These are phyloP conservation scores for Spizellomyces sp. DNA, from an alignment of 192 early-diverging fungal species.

Conservation along the genomic window DNA sequence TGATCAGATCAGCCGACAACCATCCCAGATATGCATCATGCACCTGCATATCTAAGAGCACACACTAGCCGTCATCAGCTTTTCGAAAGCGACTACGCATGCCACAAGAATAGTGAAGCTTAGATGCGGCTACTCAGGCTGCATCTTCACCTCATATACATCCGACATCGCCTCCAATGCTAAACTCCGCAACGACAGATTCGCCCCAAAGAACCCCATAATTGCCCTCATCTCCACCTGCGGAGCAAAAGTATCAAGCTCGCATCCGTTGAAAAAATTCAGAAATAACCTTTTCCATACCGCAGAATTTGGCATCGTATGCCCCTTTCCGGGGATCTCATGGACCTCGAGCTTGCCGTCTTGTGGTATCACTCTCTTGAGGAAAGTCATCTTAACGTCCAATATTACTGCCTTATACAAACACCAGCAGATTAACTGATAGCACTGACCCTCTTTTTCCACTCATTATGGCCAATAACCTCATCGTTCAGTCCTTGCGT, in stretches of 20 bases:
- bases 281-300: constrained; percentile 25
- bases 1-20: too few species aligned
- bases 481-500: constrained; percentile 66
- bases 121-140: not conserved
- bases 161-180: constrained; percentile 66
- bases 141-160: constrained; percentile 58
- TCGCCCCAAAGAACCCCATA: constrained; percentile 63
- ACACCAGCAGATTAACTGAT: not conserved
- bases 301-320: constrained; percentile 60
- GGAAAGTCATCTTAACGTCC: too few species aligned
- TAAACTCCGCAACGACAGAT: constrained; percentile 54
- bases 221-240: constrained; percentile 61
- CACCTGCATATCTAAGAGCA: too few species aligned
- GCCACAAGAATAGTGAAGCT: too few species aligned
- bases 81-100: too few species aligned
- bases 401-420: not conserved
- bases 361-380: too few species aligned
- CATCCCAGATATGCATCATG: too few species aligned
- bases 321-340: constrained; percentile 61
- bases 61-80: too few species aligned
- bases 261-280: not conserved
- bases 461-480: constrained; percentile 33
- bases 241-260: constrained; percentile 1
- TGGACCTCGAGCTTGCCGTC: constrained; percentile 4
- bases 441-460: constrained; percentile 38